Conservation (phyloP, 2,329 filamentous ascomycete genomes). For the Neoarthrinium moseri region DNA sequence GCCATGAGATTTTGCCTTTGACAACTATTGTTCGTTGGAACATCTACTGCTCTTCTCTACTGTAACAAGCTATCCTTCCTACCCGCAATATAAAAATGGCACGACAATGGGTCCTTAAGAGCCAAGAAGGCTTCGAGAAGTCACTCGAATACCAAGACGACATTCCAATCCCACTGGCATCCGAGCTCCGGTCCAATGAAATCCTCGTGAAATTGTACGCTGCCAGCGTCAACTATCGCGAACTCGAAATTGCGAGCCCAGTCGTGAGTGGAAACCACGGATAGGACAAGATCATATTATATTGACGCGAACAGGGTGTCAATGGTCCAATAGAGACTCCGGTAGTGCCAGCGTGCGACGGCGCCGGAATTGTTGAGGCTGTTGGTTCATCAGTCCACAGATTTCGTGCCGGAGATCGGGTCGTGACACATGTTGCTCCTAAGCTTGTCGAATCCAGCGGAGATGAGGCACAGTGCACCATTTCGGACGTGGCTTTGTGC, state of each 20-base stretch:
- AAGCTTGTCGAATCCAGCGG: slow-evolving; percentile 52
- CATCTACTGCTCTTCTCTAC: too few species aligned
- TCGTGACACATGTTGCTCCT: slow-evolving; percentile 45
- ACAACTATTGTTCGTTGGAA: too few species aligned
- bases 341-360: slow-evolving; percentile 38
- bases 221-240: slow-evolving; percentile 38
- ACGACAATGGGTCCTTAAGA: slow-evolving; percentile 29
- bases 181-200: slow-evolving; percentile 48
- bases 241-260: slow-evolving; percentile 27
- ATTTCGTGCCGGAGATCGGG: slow-evolving; percentile 35
- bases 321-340: slow-evolving; percentile 9
- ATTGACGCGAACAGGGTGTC: too few species aligned
- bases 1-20: too few species aligned
- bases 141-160: slow-evolving; percentile 30
- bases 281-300: background rate
- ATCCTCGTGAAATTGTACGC: slow-evolving; percentile 50
- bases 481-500: slow-evolving; percentile 51
- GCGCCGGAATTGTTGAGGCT: slow-evolving; percentile 45
- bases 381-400: slow-evolving; percentile 19
- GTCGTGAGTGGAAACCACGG: background rate
- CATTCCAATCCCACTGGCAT: background rate
- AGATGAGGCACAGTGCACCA: slow-evolving; percentile 35
- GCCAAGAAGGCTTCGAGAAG: slow-evolving; percentile 32
- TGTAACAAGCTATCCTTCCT: too few species aligned
- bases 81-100: slow-evolving; percentile 21